Base-by-base conservation (phyloP, 345 rosid species). In the Arabidopsis arenosa region DNA sequence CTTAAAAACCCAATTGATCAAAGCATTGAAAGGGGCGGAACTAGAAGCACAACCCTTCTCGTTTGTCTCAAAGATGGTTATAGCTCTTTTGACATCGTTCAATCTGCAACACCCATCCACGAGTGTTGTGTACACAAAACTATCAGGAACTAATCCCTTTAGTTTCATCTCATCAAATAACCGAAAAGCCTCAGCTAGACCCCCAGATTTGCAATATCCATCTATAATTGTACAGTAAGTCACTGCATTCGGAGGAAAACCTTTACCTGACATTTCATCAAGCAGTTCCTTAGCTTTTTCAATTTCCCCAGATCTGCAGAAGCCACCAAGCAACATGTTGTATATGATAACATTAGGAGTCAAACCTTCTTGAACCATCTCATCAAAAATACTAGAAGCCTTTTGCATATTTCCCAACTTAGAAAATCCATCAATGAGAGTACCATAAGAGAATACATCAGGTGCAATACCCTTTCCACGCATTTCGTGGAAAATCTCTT, bases 131-230 rank as follows among this genome's bases (percentile, higher is more conserved):
- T 87, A 93, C 72, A 86, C 84, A 74, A 84, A 90, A 68, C 82
- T 73, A 83, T 90, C 91, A 32, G 88, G 90, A 51, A 30, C 82
- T 77, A 93, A 69, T 45, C 91, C 95, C 71, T 71, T 80, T 11
- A 68, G 68, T 49, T 41, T 58, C 98, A 93, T 93, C 82, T 82
- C 83, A 52, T 90, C 86, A 44, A 85, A 76, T 58, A 93, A 84
- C 55, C 44, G 70, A 66, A 89, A 87, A 23, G 96, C 96, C 83
- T 84, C 83, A 0, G 17, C 39, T 72, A 93, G 71, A 77, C 83
- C 84, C 69, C 90, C 88, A 39, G 75, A 70, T 84, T 90, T 93
- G 88, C 93, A 87, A 69, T 83, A 87, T 66, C 90, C 93, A 79
- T 87, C 89, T 15, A 93, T 93, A 43, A 89, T 80, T 32, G 83